Evolutionary conservation across 2,329 filamentous ascomycete genomes (phyloP).

Genomic region (Fusarium torreyae): DNA sequence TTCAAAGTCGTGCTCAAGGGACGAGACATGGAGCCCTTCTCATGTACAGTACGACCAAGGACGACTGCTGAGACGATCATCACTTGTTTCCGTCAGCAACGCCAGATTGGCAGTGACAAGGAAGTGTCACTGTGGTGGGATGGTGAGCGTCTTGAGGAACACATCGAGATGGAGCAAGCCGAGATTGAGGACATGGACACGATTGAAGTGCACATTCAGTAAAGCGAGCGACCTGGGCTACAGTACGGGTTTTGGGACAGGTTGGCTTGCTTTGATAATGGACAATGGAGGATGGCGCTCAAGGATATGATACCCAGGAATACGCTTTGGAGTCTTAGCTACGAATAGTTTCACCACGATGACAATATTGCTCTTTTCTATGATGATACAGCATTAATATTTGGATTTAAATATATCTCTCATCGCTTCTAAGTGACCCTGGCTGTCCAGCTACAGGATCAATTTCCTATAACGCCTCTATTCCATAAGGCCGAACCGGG

Average conservation of each 20-base stretch:
- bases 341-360: neutral
- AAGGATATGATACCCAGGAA: constrained; percentile 52
- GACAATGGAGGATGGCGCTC: constrained; percentile 24
- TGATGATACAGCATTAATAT: constrained; percentile 22
- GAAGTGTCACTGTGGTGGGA: constrained; percentile 79
- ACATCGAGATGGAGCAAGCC: constrained; percentile 72
- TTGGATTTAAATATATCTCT: constrained; percentile 17
- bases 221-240: neutral
- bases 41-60: constrained; percentile 65
- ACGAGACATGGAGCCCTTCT: constrained; percentile 64
- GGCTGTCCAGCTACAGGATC: constrained; percentile 18
- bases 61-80: constrained; percentile 76
- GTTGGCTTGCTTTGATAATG: constrained; percentile 4
- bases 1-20: constrained; percentile 70
- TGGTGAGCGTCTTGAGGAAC: constrained; percentile 77
- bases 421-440: constrained; percentile 26
- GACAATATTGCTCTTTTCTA: constrained; percentile 2
- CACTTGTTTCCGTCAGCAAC: constrained; percentile 70
- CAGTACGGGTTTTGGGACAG: constrained; percentile 3
- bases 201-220: constrained; percentile 75
- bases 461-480: constrained; percentile 36
- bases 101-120: constrained; percentile 65
- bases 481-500: constrained; percentile 29
- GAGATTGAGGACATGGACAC: constrained; percentile 83
- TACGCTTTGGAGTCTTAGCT: constrained; percentile 31